These are phyloP conservation scores for Pelargonium fulgidum DNA, from an alignment of 441 rosid genomes.

Conservation along the genomic window DNA sequence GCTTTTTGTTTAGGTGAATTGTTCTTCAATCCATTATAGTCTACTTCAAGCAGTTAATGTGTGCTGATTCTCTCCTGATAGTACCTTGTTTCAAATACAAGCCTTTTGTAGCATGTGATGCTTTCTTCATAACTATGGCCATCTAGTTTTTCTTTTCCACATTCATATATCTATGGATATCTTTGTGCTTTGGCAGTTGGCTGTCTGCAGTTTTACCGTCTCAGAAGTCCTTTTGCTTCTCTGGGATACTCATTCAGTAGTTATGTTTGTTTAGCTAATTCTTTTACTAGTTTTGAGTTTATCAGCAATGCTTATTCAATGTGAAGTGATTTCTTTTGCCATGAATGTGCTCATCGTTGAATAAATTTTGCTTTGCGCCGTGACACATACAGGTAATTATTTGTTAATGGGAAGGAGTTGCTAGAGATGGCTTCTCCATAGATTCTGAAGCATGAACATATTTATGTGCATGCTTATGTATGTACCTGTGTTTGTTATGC, in stretches of 20 bases:
- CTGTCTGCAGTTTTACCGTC: slow-evolving; percentile 16
- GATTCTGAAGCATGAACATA: neutral
- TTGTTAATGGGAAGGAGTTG: no score
- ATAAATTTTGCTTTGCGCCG: no score
- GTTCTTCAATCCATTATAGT: slow-evolving; percentile 23
- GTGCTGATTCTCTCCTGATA: slow-evolving; percentile 23
- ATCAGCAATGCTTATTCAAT: no score
- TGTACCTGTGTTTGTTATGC: no score
- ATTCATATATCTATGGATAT: slow-evolving; percentile 5
- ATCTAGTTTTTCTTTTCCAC: slow-evolving; percentile 22
- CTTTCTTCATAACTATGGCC: slow-evolving; percentile 25
- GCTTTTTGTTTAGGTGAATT: slow-evolving; percentile 14
- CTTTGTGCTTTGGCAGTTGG: slow-evolving; percentile 11
- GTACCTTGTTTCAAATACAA: slow-evolving; percentile 12
- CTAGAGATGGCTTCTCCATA: neutral
- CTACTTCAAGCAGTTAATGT: slow-evolving; percentile 26
- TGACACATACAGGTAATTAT: no score
- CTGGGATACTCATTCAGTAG: slow-evolving; percentile 2
- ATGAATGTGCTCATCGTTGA: no score
- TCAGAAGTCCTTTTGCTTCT: slow-evolving; percentile 9
- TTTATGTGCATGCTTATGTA: no score
- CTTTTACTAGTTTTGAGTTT: no score
- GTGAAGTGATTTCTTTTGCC: no score
- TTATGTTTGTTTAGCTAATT: neutral
- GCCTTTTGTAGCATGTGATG: slow-evolving; percentile 19